Base-by-base conservation (phyloP, 1,284 basidiomycete species). In the Puccinia triticina region DNA sequence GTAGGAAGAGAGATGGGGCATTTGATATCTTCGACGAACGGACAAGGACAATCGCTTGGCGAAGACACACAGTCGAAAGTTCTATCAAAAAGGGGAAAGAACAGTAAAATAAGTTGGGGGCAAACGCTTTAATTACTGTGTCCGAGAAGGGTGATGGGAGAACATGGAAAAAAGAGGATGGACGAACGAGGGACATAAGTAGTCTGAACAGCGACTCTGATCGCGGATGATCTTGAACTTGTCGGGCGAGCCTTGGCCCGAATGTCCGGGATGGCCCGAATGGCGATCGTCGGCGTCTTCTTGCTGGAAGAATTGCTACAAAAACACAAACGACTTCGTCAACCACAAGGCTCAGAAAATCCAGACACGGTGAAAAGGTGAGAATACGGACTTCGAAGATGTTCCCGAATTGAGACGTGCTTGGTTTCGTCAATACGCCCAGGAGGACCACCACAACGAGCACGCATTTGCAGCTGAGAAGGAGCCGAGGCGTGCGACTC, bases 271-370 rank as follows among this genome's bases (percentile, higher is more conserved):
- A 29, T 73, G 69, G 12, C 37, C 18, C 2, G 18, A 18, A 32
- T 43, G 69, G 18, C 16, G 26, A 32, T 48, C 5, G 18, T n/a
- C 37, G n/a, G 37, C 2, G 32, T 74, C 55, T 21, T 71, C 69
- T 57, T 81, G 78, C 12, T 81, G 66, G 26, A 81, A 81, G 40
- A 81, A 61, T 61, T 81, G 78, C 78, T 79, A 61, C 21, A 26
- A 2, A 66, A 40, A 75, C 0, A 43, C 40, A 14, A 75, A 18
- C 18, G 1, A 11, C 18, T 14, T 43, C 37, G 10, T 37, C 66
- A 26, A 4, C n/a, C 37, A 43, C 2, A 18, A 59, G 5, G 14
- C 2, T 26, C 53, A 59, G 37, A 14, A 18, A 21, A 48, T 21
- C 2, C n/a, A n/a, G 16, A 48, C n/a, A n/a, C 3, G 40, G 40